A percentile compares a stretch with the other conserved stretches of the same genome.
phyloP scores from a whole-genome alignment of 2,329 filamentous ascomycete species.

The Pseudocercospora macadamiae region DNA sequence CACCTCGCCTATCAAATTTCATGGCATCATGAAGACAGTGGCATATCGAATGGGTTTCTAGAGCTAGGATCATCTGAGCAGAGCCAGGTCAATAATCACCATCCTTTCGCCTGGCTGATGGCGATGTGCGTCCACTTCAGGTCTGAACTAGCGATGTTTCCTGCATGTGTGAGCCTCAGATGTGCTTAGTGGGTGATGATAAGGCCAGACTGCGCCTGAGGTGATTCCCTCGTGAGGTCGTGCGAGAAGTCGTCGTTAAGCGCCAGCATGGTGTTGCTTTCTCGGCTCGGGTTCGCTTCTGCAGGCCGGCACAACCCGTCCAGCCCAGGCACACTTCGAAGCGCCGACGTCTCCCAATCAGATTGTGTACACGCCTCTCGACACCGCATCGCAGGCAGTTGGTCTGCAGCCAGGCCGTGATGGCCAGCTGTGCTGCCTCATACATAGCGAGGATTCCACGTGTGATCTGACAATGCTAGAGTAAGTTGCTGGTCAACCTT shows the following conservation, averaged over 20 bases:
- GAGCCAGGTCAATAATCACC: no score
- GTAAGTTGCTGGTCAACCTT: constrained; percentile 25
- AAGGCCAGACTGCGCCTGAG: not conserved
- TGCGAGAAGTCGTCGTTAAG: constrained; percentile 7
- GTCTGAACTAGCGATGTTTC: no score
- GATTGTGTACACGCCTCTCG: not conserved
- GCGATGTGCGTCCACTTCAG: no score
- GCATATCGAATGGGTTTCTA: no score
- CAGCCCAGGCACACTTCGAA: constrained; percentile 3
- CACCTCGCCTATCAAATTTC: no score
- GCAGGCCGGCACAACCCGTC: not conserved
- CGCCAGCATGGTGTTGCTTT: not conserved
- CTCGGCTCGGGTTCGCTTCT: constrained; percentile 1
- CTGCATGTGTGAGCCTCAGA: no score
- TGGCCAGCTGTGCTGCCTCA: constrained; percentile 12
- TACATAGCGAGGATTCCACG: constrained; percentile 21
- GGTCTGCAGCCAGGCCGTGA: constrained; percentile 22
- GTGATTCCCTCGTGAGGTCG: not conserved
- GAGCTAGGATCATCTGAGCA: no score
- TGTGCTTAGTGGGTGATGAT: not conserved
- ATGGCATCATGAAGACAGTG: no score
- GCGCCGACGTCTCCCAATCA: constrained; percentile 15
- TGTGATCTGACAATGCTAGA: constrained; percentile 18
- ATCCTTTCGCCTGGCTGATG: no score
- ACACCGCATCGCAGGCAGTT: constrained; percentile 10